Evolutionary conservation across 768 basidiomycete genomes (phyloP), one percentile per base, ranked within the genome.

Genomic region (Amanita rubescens): DNA sequence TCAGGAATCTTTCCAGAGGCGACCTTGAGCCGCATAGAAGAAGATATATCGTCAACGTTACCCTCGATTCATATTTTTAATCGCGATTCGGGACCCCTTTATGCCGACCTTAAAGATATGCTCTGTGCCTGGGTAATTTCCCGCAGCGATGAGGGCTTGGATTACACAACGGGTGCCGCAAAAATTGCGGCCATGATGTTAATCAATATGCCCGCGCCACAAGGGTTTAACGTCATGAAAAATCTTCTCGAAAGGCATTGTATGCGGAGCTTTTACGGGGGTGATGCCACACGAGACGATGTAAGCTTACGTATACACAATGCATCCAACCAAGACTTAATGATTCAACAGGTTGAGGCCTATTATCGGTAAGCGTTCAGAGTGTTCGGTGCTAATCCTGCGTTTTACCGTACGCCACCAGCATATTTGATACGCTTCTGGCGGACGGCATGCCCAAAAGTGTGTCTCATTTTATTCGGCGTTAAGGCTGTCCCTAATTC

Each of bases 371-470:
- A 61, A 63, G 50, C 55, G 56, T 39, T 44, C 42, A 33, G 20
- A 57, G 51, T 32, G 10, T n/a, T 55, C 4, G 30, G 12, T 11
- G 33, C 42, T 52, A 56, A 27, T 46, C 43, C 12, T 45, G 17
- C 39, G 27, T 41, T 46, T 52, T 61, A 51, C 57, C 50, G 30
- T 3, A 37, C 32, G 22, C 30, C 20, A 19, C 25, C 60, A 93
- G 90, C 61, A 93, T 94, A 62, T 95, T 95, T 58, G 93, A 94
- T 64, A 94, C 93, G 0, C 66, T 94, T 20, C 75, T 94, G 27
- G 93, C 93, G 15, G 93, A 95, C 66, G 83, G 85, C 25, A 93
- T 95, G 91, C 93, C 93, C 1, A 93, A 93, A 69, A 85, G 91
- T 94, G 62, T 63, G 81, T 32, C n/a, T 43, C n/a, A n/a, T n/a